A percentile compares a stretch with the other conserved stretches of the same genome.
These are phyloP conservation scores for Phytophthora cryptogea DNA, from an alignment of 352 stramenopile genomes.

Conservation along the genomic window DNA sequence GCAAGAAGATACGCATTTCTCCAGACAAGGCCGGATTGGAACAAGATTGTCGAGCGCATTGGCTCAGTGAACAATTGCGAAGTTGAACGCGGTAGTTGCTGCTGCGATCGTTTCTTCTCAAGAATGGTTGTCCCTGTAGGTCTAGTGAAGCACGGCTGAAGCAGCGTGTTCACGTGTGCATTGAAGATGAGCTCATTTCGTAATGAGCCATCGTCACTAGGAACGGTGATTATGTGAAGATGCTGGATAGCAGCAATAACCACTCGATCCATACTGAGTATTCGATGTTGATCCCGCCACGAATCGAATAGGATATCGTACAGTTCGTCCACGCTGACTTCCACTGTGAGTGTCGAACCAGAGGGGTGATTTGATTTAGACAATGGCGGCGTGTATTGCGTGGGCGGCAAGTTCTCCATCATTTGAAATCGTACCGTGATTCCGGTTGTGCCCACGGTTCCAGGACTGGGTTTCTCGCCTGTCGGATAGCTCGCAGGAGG, in stretches of 20 bases:
- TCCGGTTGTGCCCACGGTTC: constrained; percentile 2
- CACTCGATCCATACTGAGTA: constrained; percentile 44
- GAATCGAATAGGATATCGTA: constrained; percentile 28
- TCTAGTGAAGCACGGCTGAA: constrained; percentile 24
- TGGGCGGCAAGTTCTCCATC: constrained; percentile 16
- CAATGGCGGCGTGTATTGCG: constrained; percentile 3
- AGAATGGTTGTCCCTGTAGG: constrained; percentile 9
- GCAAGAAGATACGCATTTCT: constrained; percentile 53
- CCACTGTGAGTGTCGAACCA: constrained; percentile 18
- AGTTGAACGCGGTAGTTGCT: constrained; percentile 22
- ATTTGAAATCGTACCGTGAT: constrained; percentile 43
- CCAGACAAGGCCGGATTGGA: constrained; percentile 65
- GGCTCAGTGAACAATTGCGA: constrained; percentile 17
- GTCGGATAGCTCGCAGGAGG: constrained; percentile 18
- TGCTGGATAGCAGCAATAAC: constrained; percentile 38
- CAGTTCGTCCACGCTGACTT: constrained; percentile 39
- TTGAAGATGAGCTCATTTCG: constrained; percentile 48
- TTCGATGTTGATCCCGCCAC: constrained; percentile 1
- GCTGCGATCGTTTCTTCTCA: constrained; percentile 30
- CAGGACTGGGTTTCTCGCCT: neutral
- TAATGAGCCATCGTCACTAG: constrained; percentile 14
- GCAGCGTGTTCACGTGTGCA: constrained; percentile 33
- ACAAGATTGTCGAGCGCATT: constrained; percentile 23
- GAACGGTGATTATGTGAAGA: constrained; percentile 49
- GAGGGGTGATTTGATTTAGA: neutral